Percentiles rank a stretch among this genome's conserved stretches.
These are phyloP conservation scores for Limonium bicolor DNA, from an alignment of 148 eudicot species.

Conservation along the genomic window DNA sequence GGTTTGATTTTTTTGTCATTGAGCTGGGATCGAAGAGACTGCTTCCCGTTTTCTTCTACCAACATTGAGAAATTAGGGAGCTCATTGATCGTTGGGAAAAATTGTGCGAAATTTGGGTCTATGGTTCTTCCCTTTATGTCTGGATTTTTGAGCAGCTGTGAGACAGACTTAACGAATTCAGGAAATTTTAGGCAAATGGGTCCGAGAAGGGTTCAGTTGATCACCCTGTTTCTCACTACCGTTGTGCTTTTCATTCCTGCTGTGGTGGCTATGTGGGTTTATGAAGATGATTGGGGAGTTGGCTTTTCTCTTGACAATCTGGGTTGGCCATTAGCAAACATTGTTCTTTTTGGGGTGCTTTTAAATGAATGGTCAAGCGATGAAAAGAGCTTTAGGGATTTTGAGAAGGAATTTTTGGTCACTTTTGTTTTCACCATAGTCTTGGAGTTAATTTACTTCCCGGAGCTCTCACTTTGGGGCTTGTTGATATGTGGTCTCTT, in stretches of 20 bases:
- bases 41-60: slow-evolving; percentile 67
- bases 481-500: slow-evolving; percentile 65
- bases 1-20: slow-evolving; percentile 63
- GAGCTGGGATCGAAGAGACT: slow-evolving; percentile 86
- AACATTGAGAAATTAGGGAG: slow-evolving; percentile 35
- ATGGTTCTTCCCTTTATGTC: slow-evolving; percentile 84
- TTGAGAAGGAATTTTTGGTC: slow-evolving; percentile 62
- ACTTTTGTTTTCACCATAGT: slow-evolving; percentile 66
- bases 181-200: slow-evolving; percentile 54
- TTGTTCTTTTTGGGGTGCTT: slow-evolving; percentile 86
- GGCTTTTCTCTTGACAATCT: slow-evolving; percentile 46
- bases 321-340: slow-evolving; percentile 83
- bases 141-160: slow-evolving; percentile 80
- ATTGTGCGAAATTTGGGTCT: slow-evolving; percentile 75
- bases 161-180: slow-evolving; percentile 43
- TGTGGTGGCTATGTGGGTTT: slow-evolving; percentile 60
- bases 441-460: slow-evolving; percentile 76
- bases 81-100: slow-evolving; percentile 26
- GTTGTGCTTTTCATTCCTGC: slow-evolving; percentile 70
- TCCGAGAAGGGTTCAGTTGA: slow-evolving; percentile 38
- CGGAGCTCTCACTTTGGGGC: slow-evolving; percentile 95
- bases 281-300: slow-evolving; percentile 70
- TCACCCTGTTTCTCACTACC: slow-evolving; percentile 73
- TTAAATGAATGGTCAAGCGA: slow-evolving; percentile 73
- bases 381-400: slow-evolving; percentile 59